These are phyloP conservation scores for Citrullus amarus DNA, from an alignment of 306 rosid genomes.

Conservation along the genomic window DNA sequence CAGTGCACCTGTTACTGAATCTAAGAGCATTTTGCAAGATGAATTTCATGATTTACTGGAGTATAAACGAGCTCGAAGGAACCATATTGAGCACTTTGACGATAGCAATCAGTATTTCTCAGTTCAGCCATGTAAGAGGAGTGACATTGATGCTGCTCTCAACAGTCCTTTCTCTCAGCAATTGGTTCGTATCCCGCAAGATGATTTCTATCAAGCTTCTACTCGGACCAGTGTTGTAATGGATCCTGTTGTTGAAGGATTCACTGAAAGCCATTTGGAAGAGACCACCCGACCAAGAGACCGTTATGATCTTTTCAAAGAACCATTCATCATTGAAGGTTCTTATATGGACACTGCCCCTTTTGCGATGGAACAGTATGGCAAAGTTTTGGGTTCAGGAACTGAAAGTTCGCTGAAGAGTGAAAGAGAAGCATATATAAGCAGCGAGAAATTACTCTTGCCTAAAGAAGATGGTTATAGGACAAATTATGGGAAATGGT, in stretches of 20 bases:
- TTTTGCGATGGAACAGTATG: not conserved
- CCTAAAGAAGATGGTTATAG: conserved; percentile 3
- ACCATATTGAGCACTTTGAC: not conserved
- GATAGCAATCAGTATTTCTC: not conserved
- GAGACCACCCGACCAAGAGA: not conserved
- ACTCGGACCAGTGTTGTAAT: conserved; percentile 10
- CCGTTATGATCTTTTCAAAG: not conserved
- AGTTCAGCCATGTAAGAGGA: not conserved
- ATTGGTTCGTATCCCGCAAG: conserved; percentile 5
- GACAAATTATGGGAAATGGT: conserved; percentile 3
- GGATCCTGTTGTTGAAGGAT: conserved; percentile 13
- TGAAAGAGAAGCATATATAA: not conserved
- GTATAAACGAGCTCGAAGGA: not conserved
- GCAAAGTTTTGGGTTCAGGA: not conserved
- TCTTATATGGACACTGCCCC: not conserved
- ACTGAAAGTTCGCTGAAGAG: not conserved
- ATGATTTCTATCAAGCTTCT: not conserved
- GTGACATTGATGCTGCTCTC: too few relatives aligned
- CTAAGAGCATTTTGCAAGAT: not conserved
- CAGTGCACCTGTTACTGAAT: not conserved
- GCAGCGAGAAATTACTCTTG: not conserved
- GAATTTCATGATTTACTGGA: not conserved
- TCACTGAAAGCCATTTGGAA: not conserved
- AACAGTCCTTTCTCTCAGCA: not conserved
- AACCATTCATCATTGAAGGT: not conserved